phyloP scores from a whole-genome alignment of 345 rosid species.

The Pistacia vera region DNA sequence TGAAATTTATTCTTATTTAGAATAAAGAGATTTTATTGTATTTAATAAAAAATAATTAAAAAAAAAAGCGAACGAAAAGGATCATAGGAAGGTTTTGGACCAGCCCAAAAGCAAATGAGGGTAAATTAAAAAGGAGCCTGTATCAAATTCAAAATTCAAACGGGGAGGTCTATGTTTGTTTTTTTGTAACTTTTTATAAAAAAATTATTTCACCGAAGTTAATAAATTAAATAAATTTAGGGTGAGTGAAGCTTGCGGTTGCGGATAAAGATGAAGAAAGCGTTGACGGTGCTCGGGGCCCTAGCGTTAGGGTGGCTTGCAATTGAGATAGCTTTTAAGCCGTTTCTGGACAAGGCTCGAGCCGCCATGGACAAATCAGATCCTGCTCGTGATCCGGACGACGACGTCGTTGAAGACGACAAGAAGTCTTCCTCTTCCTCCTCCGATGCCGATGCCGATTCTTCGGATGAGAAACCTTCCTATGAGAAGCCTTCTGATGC shows the following conservation, averaged over 20 bases:
- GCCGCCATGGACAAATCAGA: constrained; percentile 72
- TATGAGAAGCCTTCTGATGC: background rate
- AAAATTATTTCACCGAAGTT: background rate
- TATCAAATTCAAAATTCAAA: no score
- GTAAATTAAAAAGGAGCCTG: background rate
- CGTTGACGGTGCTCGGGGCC: constrained; percentile 67
- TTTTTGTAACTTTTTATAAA: no score
- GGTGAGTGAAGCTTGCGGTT: background rate
- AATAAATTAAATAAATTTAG: background rate
- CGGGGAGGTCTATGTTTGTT: no score
- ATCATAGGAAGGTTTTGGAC: no score
- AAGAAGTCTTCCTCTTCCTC: background rate
- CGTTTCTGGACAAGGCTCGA: constrained; percentile 61
- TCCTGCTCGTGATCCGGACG: constrained; percentile 69
- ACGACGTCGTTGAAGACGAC: constrained; percentile 26
- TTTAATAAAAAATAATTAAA: no score
- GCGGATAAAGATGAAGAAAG: constrained; percentile 42
- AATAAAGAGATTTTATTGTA: no score
- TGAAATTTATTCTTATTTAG: no score
- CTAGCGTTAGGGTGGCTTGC: constrained; percentile 82
- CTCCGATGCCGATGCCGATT: constrained; percentile 5
- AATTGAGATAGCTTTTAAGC: constrained; percentile 79
- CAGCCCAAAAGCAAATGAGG: no score
- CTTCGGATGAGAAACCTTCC: background rate
- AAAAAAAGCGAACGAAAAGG: no score